Base-by-base conservation (phyloP, 1,284 basidiomycete species). In the Ceratobasidium sp. region DNA sequence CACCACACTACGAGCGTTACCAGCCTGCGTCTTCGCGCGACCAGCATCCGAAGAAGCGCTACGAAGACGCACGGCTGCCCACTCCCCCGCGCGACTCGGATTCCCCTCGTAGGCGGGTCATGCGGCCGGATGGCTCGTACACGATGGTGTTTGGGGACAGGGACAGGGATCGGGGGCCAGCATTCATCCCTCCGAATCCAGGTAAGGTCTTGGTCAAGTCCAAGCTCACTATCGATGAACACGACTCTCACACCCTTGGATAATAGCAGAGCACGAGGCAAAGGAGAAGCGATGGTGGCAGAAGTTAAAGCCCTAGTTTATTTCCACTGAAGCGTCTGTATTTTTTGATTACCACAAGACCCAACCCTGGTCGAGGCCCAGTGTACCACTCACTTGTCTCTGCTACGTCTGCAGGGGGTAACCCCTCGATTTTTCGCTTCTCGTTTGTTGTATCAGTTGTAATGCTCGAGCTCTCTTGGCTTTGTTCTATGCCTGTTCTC, bases 261-360 rank as follows among this genome's bases (percentile, higher is more conserved):
- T 49, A 11, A 36, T 49, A 56, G 40, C 36, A 70, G 67, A 70
- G 44, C 67, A 70, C 54, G 67, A 70, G 67, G 67, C 36, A 25
- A 70, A 70, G 56, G 67, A 70, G 56, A 70, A 70, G 44, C 54
- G 54, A 28, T 70, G 67, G 67, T 70, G 67, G 67, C 67, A 70
- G 54, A 70, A 49, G 44, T 51, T 70, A 14, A 49, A 36, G 40
- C 18, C 11, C 42, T 70, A 70, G 56, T 60, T 58, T 36, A 60
- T n/a, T 49, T 18, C 23, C 30, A 64, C 23, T 61, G 40, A 64
- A 42, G 18, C 25, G 46, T 12, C 33, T 70, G 42, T 46, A 70
- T 58, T 51, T 59, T 49, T 42, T 53, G 23, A 54, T 66, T 40
- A 6, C 30, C 36, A 58, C 40, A 33, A 42, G 53, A 38, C 44